Evolutionary conservation across 345 rosid genomes (phyloP), one percentile per base, ranked within the genome.

Genomic region (Syzygium aromaticum): DNA sequence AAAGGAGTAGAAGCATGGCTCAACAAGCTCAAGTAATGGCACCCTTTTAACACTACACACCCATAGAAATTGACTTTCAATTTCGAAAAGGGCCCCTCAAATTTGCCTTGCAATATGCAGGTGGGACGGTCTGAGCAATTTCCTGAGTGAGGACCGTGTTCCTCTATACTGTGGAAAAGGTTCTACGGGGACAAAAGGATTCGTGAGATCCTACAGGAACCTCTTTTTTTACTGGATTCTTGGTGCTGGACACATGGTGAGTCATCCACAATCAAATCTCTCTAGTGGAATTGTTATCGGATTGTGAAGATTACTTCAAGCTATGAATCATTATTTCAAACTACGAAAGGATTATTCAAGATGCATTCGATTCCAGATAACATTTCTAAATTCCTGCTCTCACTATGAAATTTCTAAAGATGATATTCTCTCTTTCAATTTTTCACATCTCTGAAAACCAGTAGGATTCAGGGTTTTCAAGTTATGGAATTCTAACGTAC

Each of bases 1-100:
- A 90, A 86, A 86, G 93, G 95, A 87, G 89, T 80, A 67, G 95
- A 93, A 86, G 89, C 94, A 19, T 92, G 95, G 94, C 19, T 93
- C 33, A 87, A 84, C 52, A 92, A 90, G 84, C 93, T 93, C 85
- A 88, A 89, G 94, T 91, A 91, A 23, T 51, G 73, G 11, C 63
- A 23, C 84, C 51, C 52, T 84, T 57, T 13, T 19, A 0, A 40
- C 22, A 28, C 30, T 28, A 15, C 77, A 64, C 40, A 30, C 28
- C 67, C 51, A 17, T 2, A 28, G 49, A 40, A 28, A 2, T 54
- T 2, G n/a, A 8, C 77, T 14, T 11, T 25, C 33, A 17, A 73
- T 83, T 38, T 28, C 3, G 64, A 54, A 84, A n/a, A 25, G 25
- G 77, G 77, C 15, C 86, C 23, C 49, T 56, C 28, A 17, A 63